Conservation (phyloP, 345 rosid species). For the Gossypium thurberi region DNA sequence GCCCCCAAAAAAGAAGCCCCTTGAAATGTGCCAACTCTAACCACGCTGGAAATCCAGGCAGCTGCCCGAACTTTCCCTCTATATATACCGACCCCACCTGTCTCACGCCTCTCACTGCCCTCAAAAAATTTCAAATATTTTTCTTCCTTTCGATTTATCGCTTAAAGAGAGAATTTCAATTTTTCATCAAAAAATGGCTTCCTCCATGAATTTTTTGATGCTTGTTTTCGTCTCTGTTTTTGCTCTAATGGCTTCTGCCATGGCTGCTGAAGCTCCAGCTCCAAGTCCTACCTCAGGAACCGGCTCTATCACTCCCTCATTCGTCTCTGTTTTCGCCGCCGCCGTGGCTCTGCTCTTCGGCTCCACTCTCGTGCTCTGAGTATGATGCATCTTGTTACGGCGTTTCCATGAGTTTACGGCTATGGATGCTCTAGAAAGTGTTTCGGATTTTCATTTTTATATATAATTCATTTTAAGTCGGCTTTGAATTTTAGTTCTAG, state of each 20-base stretch:
- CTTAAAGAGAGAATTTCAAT: background rate
- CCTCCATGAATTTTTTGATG: background rate
- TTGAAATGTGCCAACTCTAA: background rate
- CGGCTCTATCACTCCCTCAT: background rate
- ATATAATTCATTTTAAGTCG: background rate
- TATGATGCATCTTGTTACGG: background rate
- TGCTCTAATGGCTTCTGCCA: constrained; percentile 7
- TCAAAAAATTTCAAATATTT: background rate
- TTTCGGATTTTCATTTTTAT: background rate
- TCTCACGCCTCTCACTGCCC: background rate
- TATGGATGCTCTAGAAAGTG: background rate
- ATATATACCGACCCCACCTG: background rate
- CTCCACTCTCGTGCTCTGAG: constrained; percentile 7
- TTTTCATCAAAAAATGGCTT: constrained; percentile 4
- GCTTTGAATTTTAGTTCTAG: background rate
- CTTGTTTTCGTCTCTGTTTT: constrained; percentile 3
- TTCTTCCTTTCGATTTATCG: background rate
- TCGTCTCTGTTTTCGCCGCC: background rate
- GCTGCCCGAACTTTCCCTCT: background rate
- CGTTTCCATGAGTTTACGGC: background rate
- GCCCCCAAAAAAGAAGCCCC: too few relatives aligned
- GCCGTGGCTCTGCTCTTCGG: background rate
- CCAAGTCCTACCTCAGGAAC: constrained; percentile 4
- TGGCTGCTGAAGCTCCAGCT: constrained; percentile 14
- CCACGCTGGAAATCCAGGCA: constrained; percentile 11